Conservation (phyloP, 192 early-diverging fungal species). For the Tieghemiomyces parasiticus region DNA sequence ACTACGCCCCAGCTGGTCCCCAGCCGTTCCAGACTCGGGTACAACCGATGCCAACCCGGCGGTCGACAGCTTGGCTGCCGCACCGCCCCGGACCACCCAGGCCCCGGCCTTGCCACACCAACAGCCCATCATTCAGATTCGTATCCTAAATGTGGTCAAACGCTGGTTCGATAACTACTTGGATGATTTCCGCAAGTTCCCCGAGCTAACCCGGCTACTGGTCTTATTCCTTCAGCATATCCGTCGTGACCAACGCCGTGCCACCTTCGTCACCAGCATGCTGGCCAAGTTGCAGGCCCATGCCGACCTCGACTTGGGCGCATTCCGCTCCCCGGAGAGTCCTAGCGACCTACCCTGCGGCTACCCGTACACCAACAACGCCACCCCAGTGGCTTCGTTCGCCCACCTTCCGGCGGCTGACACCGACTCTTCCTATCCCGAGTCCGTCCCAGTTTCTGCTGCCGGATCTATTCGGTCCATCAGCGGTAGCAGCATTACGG, state of each 20-base stretch:
- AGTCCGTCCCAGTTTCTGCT: not conserved
- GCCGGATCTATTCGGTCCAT: not conserved
- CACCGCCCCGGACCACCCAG: not conserved
- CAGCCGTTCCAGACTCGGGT: not conserved
- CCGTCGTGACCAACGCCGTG: slow-evolving; percentile 28
- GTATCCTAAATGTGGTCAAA: slow-evolving; percentile 77
- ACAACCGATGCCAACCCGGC: not conserved
- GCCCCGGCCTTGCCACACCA: not conserved
- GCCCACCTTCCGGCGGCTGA: slow-evolving; percentile 23
- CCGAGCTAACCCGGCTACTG: slow-evolving; percentile 26
- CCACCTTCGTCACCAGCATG: slow-evolving; percentile 29
- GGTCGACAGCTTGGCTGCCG: not conserved
- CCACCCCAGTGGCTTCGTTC: slow-evolving; percentile 17
- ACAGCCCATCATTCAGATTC: slow-evolving; percentile 39
- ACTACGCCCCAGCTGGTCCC: not conserved
- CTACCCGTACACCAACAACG: slow-evolving; percentile 22
- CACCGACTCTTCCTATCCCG: slow-evolving; percentile 9
- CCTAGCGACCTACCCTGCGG: slow-evolving; percentile 3
- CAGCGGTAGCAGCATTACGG: too few species aligned
- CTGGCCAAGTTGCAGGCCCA: slow-evolving; percentile 23
- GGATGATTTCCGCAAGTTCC: slow-evolving; percentile 31
- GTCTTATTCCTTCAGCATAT: slow-evolving; percentile 30
- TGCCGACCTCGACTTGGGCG: not conserved
- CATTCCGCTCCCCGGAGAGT: not conserved
- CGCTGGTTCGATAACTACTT: slow-evolving; percentile 77